phyloP scores from a whole-genome alignment of 1,284 basidiomycete genomes.

The Cryptococcus jaspeensis region DNA sequence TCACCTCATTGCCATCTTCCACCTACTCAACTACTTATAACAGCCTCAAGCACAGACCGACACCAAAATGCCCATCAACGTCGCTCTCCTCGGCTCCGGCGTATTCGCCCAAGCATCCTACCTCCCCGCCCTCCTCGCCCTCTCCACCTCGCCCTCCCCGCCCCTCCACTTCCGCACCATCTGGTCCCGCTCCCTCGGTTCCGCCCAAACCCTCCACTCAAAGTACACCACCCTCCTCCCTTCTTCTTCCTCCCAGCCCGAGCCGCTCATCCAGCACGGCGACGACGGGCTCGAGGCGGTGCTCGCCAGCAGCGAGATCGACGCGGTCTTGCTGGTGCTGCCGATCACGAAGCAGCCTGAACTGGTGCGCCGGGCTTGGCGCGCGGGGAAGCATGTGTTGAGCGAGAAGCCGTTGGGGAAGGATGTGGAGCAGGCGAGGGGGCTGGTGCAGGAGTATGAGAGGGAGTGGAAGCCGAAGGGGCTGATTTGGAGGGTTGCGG shows the following conservation, averaged over 20 bases:
- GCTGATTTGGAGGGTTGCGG: slow-evolving; percentile 78
- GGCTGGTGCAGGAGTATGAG: slow-evolving; percentile 68
- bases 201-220: slow-evolving; percentile 57
- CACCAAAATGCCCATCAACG: slow-evolving; percentile 25
- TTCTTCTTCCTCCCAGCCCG: slow-evolving; percentile 1
- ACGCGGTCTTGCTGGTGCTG: slow-evolving; percentile 69
- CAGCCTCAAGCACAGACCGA: neutral
- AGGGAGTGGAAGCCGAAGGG: slow-evolving; percentile 64
- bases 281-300: slow-evolving; percentile 63
- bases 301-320: slow-evolving; percentile 64
- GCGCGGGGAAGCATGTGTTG: slow-evolving; percentile 77
- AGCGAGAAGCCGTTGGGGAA: slow-evolving; percentile 76
- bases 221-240: slow-evolving; percentile 46
- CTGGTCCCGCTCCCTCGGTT: slow-evolving; percentile 73
- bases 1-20: neutral
- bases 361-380: slow-evolving; percentile 58
- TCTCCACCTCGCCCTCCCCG: slow-evolving; percentile 47
- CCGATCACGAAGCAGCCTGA: slow-evolving; percentile 73
- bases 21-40: neutral
- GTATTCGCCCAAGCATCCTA: slow-evolving; percentile 57
- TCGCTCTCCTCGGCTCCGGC: slow-evolving; percentile 46
- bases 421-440: slow-evolving; percentile 63
- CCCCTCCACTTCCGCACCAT: slow-evolving; percentile 65
- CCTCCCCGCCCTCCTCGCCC: slow-evolving; percentile 65
- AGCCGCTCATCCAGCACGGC: slow-evolving; percentile 56